These are phyloP conservation scores for Lipomyces starkeyi DNA, from an alignment of 805 yeast species.

Conservation along the genomic window DNA sequence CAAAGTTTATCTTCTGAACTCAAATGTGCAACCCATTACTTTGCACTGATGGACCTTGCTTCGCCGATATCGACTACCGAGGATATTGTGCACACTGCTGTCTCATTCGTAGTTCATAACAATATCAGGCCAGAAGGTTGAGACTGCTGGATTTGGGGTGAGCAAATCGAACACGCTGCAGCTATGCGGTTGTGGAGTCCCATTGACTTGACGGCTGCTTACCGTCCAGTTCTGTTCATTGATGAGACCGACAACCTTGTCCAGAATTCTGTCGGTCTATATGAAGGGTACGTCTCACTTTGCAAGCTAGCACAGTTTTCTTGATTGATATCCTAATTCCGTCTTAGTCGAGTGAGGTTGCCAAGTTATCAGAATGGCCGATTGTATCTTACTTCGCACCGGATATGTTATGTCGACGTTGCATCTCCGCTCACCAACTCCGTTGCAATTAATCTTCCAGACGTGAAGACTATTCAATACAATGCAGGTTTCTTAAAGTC, in stretches of 20 bases:
- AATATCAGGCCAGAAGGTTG: background rate
- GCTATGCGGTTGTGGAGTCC: slow-evolving; percentile 39
- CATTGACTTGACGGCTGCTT: slow-evolving; percentile 44
- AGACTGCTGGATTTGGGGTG: background rate
- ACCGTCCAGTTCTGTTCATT: slow-evolving; percentile 44
- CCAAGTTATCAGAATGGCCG: slow-evolving; percentile 73
- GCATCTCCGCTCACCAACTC: slow-evolving; percentile 51
- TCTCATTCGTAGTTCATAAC: background rate
- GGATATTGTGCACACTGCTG: background rate
- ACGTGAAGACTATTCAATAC: slow-evolving; percentile 44
- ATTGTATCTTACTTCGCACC: slow-evolving; percentile 71
- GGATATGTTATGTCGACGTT: slow-evolving; percentile 76
- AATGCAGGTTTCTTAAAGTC: slow-evolving; percentile 66
- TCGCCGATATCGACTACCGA: background rate
- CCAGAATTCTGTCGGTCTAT: slow-evolving; percentile 68
- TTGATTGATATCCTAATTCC: background rate
- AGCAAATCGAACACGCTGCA: background rate
- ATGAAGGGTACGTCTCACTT: slow-evolving; percentile 56
- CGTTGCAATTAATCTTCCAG: slow-evolving; percentile 54
- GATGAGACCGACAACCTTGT: slow-evolving; percentile 60
- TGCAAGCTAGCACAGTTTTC: background rate
- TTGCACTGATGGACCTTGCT: background rate
- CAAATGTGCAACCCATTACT: background rate
- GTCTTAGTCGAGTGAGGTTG: slow-evolving; percentile 52
- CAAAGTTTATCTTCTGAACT: background rate